These are phyloP conservation scores for Fusarium sp. DNA, from an alignment of 2,329 filamentous ascomycete species.

Conservation along the genomic window DNA sequence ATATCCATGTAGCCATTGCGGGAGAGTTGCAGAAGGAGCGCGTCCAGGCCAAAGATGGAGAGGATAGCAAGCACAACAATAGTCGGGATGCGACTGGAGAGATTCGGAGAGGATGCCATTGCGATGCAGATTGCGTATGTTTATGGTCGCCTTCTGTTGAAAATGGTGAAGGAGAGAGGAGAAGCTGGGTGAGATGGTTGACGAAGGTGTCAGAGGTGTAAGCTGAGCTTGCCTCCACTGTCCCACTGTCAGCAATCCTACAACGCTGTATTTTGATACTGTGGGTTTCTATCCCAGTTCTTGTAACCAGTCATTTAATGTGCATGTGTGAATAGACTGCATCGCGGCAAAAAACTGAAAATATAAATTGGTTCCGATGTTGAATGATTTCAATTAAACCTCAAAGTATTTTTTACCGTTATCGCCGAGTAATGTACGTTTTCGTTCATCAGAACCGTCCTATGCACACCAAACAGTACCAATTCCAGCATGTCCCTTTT, in stretches of 20 bases:
- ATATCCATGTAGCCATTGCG: slow-evolving; percentile 43
- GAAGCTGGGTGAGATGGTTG: not conserved
- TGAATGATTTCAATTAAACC: slow-evolving; percentile 3
- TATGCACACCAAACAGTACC: not conserved
- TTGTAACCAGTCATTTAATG: not conserved
- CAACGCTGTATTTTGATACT: not conserved
- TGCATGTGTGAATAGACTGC: not conserved
- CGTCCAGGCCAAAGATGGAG: slow-evolving; percentile 41
- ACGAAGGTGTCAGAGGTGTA: not conserved
- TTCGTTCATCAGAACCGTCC: slow-evolving; percentile 1
- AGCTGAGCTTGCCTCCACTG: slow-evolving; percentile 2
- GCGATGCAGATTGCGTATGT: not conserved
- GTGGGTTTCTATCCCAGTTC: not conserved
- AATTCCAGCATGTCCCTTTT: not conserved
- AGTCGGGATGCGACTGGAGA: slow-evolving; percentile 28
- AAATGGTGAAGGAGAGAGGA: not conserved
- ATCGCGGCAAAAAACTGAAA: not conserved
- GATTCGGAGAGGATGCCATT: slow-evolving; percentile 11
- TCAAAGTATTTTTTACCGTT: slow-evolving; percentile 23
- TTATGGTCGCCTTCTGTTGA: not conserved
- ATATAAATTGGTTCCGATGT: not conserved
- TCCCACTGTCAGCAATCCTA: not conserved
- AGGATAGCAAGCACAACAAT: slow-evolving; percentile 33
- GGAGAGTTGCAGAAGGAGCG: slow-evolving; percentile 39
- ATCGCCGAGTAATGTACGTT: slow-evolving; percentile 3